A percentile compares a stretch with the other conserved stretches of the same genome.
These are phyloP conservation scores for Amanita molliuscula DNA, from an alignment of 768 basidiomycete genomes.

Conservation along the genomic window DNA sequence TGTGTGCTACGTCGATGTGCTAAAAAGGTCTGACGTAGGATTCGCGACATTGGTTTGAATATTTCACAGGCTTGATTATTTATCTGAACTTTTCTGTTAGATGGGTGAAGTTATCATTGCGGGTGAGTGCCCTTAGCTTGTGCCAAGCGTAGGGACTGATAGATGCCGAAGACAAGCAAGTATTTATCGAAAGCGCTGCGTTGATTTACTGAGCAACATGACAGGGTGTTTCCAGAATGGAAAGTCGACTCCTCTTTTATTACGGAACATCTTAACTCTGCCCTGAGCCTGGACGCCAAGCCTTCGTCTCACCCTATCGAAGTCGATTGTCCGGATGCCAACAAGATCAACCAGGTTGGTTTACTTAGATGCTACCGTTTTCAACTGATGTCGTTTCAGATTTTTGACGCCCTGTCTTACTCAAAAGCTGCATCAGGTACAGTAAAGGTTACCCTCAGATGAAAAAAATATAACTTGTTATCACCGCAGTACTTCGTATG, in stretches of 20 bases:
- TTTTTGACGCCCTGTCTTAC: constrained; percentile 85
- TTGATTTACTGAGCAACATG: constrained; percentile 1
- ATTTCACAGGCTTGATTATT: background rate
- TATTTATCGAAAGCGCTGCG: background rate
- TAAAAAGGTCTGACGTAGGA: constrained; percentile 27
- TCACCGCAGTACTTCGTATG: constrained; percentile 76
- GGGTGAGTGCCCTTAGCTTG: constrained; percentile 31
- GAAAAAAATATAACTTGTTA: background rate
- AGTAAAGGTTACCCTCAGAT: constrained; percentile 6
- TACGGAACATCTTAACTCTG: constrained; percentile 62
- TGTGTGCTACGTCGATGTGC: background rate
- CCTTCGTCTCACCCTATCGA: constrained; percentile 89
- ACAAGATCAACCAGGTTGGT: constrained; percentile 65
- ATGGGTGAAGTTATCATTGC: constrained; percentile 86
- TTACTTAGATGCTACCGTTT: background rate
- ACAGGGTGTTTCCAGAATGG: constrained; percentile 78
- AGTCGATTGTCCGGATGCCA: constrained; percentile 80
- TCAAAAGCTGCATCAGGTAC: constrained; percentile 72
- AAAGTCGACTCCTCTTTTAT: constrained; percentile 76
- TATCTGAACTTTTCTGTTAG: constrained; percentile 19
- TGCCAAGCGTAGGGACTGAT: background rate
- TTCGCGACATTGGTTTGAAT: constrained; percentile 69
- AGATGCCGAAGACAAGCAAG: constrained; percentile 40
- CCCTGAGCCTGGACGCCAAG: constrained; percentile 76
- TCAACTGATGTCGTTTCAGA: constrained; percentile 30